Evolutionary conservation across 768 basidiomycete species (phyloP).

Genomic region (Calocybe cyanea): DNA sequence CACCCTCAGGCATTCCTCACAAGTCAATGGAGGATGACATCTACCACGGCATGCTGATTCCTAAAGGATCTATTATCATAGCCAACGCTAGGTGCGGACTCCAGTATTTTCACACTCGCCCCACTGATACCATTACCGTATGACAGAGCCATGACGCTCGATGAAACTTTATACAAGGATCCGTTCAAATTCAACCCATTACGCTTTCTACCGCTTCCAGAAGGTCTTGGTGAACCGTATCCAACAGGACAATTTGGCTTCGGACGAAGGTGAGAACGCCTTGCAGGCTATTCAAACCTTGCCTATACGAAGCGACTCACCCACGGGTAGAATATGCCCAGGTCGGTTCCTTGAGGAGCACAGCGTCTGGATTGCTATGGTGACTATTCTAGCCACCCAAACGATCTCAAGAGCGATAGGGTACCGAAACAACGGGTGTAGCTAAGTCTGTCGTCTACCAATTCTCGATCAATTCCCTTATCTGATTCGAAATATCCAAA

Average conservation of each 20-base stretch:
- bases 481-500: too few species aligned
- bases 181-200: too few species aligned
- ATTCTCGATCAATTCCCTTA: too few species aligned
- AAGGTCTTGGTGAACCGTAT: constrained; percentile 11
- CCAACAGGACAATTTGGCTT: constrained; percentile 13
- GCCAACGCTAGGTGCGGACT: constrained; percentile 14
- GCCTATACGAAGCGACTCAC: background rate
- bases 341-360: constrained; percentile 32
- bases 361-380: constrained; percentile 25
- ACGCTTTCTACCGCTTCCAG: constrained; percentile 11
- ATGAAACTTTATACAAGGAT: too few species aligned
- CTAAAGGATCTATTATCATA: constrained; percentile 9
- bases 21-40: constrained; percentile 12
- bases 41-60: too few species aligned
- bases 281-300: background rate
- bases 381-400: constrained; percentile 4
- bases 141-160: too few species aligned
- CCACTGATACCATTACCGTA: too few species aligned
- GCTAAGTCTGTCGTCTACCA: too few species aligned
- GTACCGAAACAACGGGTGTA: too few species aligned
- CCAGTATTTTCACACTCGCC: too few species aligned
- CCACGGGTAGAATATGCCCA: background rate
- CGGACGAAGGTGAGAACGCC: constrained; percentile 9
- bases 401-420: constrained; percentile 3
- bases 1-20: constrained; percentile 11